Percentiles rank a stretch among this genome's conserved stretches.
Conservation (phyloP, 805 yeast species). For the Barnettozyma wickerhamii region DNA sequence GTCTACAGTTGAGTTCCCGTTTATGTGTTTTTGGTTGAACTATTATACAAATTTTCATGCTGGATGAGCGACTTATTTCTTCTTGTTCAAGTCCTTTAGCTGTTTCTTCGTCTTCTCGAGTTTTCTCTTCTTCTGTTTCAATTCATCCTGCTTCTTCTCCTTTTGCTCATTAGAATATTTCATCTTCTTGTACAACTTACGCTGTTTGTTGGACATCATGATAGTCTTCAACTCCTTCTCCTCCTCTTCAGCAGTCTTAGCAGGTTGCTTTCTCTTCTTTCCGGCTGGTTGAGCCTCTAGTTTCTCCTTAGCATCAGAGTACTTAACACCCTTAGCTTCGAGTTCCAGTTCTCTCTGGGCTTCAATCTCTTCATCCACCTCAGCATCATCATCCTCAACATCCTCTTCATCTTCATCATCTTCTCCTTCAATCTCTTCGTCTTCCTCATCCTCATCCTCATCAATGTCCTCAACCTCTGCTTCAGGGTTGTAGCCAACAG, state of each 20-base stretch:
- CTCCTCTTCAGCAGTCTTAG: constrained; percentile 48
- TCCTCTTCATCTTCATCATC: constrained; percentile 49
- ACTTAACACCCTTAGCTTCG: constrained; percentile 86
- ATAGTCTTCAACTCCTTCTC: constrained; percentile 91
- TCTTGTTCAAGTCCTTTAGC: constrained; percentile 14
- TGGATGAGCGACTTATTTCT: not conserved
- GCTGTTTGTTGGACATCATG: constrained; percentile 97
- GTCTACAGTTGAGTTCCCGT: not conserved
- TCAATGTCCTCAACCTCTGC: constrained; percentile 39
- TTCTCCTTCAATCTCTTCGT: constrained; percentile 46
- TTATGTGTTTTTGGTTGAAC: not conserved
- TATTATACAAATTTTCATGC: constrained; percentile 3
- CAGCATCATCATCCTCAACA: constrained; percentile 42
- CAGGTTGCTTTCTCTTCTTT: constrained; percentile 34
- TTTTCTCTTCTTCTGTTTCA: constrained; percentile 65
- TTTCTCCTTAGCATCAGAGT: constrained; percentile 49
- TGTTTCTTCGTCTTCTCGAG: constrained; percentile 47
- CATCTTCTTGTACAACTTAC: constrained; percentile 91
- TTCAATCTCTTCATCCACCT: constrained; percentile 50
- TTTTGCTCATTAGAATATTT: constrained; percentile 84
- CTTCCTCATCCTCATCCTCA: constrained; percentile 43
- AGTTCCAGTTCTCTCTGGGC: constrained; percentile 82
- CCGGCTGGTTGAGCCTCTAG: constrained; percentile 27
- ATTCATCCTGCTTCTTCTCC: constrained; percentile 65
- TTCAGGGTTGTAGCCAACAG: constrained; percentile 84